Percentiles rank a stretch among this genome's conserved stretches.
Conservation (phyloP, 1,284 basidiomycete genomes). For the Ganoderma resinaceum region DNA sequence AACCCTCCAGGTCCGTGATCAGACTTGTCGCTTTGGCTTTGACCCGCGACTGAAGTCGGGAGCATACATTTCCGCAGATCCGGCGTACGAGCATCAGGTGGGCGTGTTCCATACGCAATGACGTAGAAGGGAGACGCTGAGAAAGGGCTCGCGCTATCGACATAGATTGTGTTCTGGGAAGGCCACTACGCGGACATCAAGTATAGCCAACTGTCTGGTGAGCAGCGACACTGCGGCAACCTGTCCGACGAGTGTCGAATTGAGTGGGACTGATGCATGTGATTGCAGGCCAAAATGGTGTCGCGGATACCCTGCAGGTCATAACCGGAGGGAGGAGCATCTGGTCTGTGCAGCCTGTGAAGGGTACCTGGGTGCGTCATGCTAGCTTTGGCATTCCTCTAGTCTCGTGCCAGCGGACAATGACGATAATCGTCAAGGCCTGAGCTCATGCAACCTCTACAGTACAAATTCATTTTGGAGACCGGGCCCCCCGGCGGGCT, state of each 20-base stretch:
- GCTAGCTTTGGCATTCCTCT: not conserved
- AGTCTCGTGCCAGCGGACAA: not conserved
- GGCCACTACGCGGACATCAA: slow-evolving; percentile 38
- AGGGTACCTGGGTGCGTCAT: slow-evolving; percentile 36
- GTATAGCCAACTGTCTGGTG: slow-evolving; percentile 34
- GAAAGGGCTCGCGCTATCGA: not conserved
- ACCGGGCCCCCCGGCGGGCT: slow-evolving; percentile 37
- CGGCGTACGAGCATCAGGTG: slow-evolving; percentile 38
- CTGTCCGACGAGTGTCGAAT: not conserved
- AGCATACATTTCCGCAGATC: slow-evolving; percentile 21
- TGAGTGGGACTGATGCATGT: slow-evolving; percentile 3
- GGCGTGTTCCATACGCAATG: not conserved
- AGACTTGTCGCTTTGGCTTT: not conserved
- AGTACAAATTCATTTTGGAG: slow-evolving; percentile 39
- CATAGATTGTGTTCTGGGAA: slow-evolving; percentile 37
- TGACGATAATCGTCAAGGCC: not conserved
- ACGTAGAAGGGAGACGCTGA: not conserved
- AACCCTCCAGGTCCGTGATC: slow-evolving; percentile 33
- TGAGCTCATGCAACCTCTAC: not conserved
- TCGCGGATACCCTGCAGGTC: slow-evolving; percentile 36
- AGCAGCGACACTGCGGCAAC: too few relatives aligned
- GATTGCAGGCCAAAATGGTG: slow-evolving; percentile 33
- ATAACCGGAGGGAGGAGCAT: slow-evolving; percentile 38
- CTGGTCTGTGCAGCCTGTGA: slow-evolving; percentile 37
- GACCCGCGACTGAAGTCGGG: not conserved